Evolutionary conservation across 225 moss, liverwort and hornwort genomes (phyloP), one percentile per base, ranked within the genome.

Genomic region (Polytrichum commune): DNA sequence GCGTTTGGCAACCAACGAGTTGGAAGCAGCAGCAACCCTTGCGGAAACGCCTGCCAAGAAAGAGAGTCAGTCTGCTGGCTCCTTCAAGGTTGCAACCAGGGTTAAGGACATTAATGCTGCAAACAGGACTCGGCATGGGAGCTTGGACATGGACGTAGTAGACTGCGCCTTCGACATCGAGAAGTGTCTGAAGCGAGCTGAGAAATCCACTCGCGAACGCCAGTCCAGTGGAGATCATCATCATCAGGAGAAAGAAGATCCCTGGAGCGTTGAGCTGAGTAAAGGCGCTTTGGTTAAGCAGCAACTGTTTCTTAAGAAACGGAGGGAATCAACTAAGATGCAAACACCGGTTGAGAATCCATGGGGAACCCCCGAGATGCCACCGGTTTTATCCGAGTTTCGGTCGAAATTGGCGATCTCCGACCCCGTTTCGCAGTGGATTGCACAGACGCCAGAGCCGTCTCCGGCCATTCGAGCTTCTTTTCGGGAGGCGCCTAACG

Each of bases 251-350:
- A 26, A 46, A 23, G 67, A 67, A 13, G 67, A 67, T 67, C 53
- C 53, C 13, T 69, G 69, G 69, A 69, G 56, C 26, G 30, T 27
- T 16, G 69, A 69, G 69, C 69, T 69, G 20, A 69, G 57, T 20
- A 69, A 58, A 56, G 55, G 69, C 20, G 69, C 69, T 1, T 20
- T 69, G 19, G 69, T 58, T 20, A 69, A 69, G 69, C 69, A 69
- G 56, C 69, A 68, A 25, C 68, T 68, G 1, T 68, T 68, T 54
- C 53, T 69, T 3, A 69, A 60, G 69, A 69, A 69, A 29, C n/a
- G 18, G 54, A 25, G 16, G 18, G 67, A 67, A 19, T 16, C 55
- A 19, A 24, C 66, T 19, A 9, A n/a, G 22, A 58, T 7, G 66
- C 32, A 66, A 33, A n/a, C 24, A 33, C 20, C 32, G 1, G 6